Percentiles rank a stretch among this genome's conserved stretches.
Evolutionary conservation across 345 rosid genomes (phyloP).

Genomic region (Nasturtium officinale): DNA sequence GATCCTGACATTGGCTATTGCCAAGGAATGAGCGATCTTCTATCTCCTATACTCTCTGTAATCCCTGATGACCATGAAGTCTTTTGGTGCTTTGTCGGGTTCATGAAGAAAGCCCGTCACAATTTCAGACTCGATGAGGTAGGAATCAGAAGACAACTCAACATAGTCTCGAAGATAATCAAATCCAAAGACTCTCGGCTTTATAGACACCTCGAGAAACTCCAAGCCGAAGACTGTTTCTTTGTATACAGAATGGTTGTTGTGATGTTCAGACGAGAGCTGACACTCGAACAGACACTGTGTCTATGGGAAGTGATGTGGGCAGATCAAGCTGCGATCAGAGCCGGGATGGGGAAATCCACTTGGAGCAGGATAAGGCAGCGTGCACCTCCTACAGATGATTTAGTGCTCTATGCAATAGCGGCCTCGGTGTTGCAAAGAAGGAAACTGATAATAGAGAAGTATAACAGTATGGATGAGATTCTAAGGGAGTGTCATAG

Average conservation of each 20-base stretch:
- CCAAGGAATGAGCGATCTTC: conserved; percentile 99
- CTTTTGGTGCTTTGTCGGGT: conserved; percentile 96
- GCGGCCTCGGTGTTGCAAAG: conserved; percentile 93
- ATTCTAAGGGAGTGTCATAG: conserved; percentile 92
- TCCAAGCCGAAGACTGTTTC: conserved; percentile 97
- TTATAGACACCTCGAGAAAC: conserved; percentile 82
- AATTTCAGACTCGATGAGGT: conserved; percentile 95
- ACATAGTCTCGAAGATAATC: conserved; percentile 86
- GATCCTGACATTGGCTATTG: conserved; percentile 97
- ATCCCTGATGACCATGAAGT: conserved; percentile 89
- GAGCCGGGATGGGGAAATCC: conserved; percentile 88
- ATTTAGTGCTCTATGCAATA: conserved; percentile 86
- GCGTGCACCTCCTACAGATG: conserved; percentile 92
- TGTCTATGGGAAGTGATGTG: conserved; percentile 99
- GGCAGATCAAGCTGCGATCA: conserved; percentile 98
- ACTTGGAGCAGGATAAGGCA: conserved; percentile 92
- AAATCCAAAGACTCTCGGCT: conserved; percentile 86
- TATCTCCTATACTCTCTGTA: conserved; percentile 80
- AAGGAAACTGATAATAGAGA: conserved; percentile 89
- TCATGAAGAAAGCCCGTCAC: conserved; percentile 95
- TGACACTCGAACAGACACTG: conserved; percentile 83
- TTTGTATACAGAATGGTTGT: conserved; percentile 98
- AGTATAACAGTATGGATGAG: conserved; percentile 96
- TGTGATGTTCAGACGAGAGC: conserved; percentile 88
- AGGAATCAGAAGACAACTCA: conserved; percentile 91